A percentile compares a stretch with the other conserved stretches of the same genome.
Conservation (phyloP, 2,329 filamentous ascomycete species). For the Cladophialophora bantiana region DNA sequence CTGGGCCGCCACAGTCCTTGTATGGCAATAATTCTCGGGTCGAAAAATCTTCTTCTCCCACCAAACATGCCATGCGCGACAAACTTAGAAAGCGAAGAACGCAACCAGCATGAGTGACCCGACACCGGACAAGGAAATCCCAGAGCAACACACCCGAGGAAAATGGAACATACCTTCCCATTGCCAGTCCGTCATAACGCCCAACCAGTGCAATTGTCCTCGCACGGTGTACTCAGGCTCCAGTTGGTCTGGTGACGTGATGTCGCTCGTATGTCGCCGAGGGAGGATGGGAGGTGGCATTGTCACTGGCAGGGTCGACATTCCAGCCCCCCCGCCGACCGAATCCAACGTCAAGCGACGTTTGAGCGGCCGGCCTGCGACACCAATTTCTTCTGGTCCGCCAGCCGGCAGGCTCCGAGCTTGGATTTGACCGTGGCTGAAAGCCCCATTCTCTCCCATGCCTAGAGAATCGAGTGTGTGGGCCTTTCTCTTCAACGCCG, state of each 20-base stretch:
- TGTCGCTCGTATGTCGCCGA: constrained; percentile 46
- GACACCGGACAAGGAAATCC: not conserved
- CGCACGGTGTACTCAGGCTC: constrained; percentile 70
- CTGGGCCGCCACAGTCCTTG: not conserved
- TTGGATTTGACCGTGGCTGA: constrained; percentile 13
- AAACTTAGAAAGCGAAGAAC: no score
- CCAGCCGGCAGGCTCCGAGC: constrained; percentile 8
- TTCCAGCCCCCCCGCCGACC: constrained; percentile 3
- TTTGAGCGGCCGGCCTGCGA: constrained; percentile 21
- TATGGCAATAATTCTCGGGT: not conserved
- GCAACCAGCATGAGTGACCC: no score
- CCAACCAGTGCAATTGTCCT: constrained; percentile 71
- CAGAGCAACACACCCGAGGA: not conserved
- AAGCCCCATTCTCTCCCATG: constrained; percentile 16
- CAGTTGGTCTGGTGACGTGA: constrained; percentile 42
- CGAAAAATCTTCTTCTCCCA: not conserved
- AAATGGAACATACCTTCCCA: constrained; percentile 66
- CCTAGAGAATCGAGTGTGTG: constrained; percentile 12
- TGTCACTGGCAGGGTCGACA: constrained; percentile 4
- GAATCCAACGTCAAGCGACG: constrained; percentile 23
- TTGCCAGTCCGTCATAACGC: constrained; percentile 74
- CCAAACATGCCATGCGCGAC: not conserved
- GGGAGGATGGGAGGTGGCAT: constrained; percentile 12
- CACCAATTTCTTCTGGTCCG: constrained; percentile 15
- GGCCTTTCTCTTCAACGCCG: constrained; percentile 34